phyloP scores from a whole-genome alignment of 108 stramenopile genomes.

The Fragilaria radians region DNA sequence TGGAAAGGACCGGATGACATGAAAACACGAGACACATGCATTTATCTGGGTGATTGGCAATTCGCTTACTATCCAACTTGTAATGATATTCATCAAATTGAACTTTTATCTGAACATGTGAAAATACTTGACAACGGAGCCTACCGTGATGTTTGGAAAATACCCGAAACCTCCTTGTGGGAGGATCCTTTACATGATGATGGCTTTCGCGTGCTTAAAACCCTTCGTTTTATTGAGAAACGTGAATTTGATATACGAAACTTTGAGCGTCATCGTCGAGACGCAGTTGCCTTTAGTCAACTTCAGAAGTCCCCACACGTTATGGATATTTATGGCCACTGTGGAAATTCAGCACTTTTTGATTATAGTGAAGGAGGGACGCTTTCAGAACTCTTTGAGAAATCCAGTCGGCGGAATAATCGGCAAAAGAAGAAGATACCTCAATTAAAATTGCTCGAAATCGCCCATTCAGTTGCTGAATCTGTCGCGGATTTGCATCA shows the following conservation, averaged over 20 bases:
- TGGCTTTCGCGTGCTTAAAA: conserved; percentile 45
- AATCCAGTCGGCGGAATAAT: conserved; percentile 6
- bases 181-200: conserved; percentile 30
- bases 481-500: conserved; percentile 57
- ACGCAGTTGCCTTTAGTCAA: conserved; percentile 52
- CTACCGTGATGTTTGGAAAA: conserved; percentile 37
- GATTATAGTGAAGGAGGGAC: conserved; percentile 62
- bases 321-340: conserved; percentile 62
- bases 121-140: conserved; percentile 26
- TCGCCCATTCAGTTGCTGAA: conserved; percentile 56
- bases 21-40: conserved; percentile 14
- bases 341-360: conserved; percentile 55
- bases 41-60: conserved; percentile 51
- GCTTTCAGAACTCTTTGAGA: conserved; percentile 29
- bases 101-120: conserved; percentile 2
- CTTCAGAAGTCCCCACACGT: conserved; percentile 43
- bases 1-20: background rate
- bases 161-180: background rate
- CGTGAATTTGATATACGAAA: conserved; percentile 56
- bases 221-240: conserved; percentile 29
- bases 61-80: conserved; percentile 42
- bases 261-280: conserved; percentile 70
- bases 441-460: conserved; percentile 28
- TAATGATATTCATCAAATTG: conserved; percentile 51
- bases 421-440: conserved; percentile 7